Evolutionary conservation across 2,329 filamentous ascomycete genomes (phyloP).

Genomic region (Gaeumannomyces tritici): DNA sequence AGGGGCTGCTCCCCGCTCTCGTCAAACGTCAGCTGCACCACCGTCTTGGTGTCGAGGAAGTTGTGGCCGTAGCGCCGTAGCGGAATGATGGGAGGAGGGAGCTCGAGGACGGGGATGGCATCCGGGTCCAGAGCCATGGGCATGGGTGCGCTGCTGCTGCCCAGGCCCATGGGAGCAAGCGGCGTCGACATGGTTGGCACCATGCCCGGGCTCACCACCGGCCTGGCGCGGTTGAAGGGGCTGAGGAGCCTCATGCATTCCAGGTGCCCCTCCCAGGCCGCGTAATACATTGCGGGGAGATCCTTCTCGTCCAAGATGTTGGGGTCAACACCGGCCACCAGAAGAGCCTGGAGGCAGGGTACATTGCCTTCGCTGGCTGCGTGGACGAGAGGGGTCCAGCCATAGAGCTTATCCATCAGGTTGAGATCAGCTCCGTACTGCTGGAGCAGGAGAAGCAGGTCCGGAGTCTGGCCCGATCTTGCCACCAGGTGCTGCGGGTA

Average conservation of each 20-base stretch:
- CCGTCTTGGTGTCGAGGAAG: conserved; percentile 95
- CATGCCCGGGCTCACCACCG: conserved; percentile 30
- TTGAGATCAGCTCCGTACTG: conserved; percentile 83
- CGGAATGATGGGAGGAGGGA: conserved; percentile 93
- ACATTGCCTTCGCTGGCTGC: conserved; percentile 95
- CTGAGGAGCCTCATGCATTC: conserved; percentile 87
- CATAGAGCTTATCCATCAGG: conserved; percentile 89
- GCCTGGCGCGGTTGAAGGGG: conserved; percentile 35
- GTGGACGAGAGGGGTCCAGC: conserved; percentile 94
- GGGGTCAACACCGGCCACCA: conserved; percentile 69
- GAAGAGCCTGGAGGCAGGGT: conserved; percentile 70
- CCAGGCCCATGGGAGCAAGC: conserved; percentile 17
- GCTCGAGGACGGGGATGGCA: conserved; percentile 81
- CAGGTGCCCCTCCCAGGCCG: conserved; percentile 93
- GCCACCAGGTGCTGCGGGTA: conserved; percentile 97
- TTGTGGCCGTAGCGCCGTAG: conserved; percentile 93
- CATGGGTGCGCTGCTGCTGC: conserved; percentile 39
- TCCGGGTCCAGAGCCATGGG: conserved; percentile 69
- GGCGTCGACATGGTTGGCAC: conserved; percentile 19
- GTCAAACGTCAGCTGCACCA: conserved; percentile 86
- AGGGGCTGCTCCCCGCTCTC: conserved; percentile 66
- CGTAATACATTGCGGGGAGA: conserved; percentile 94
- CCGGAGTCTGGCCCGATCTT: conserved; percentile 71
- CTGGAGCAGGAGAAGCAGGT: conserved; percentile 71
- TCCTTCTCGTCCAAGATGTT: conserved; percentile 85